Evolutionary conservation across 768 basidiomycete genomes (phyloP).

Genomic region (Dioszegia aurantiaca): DNA sequence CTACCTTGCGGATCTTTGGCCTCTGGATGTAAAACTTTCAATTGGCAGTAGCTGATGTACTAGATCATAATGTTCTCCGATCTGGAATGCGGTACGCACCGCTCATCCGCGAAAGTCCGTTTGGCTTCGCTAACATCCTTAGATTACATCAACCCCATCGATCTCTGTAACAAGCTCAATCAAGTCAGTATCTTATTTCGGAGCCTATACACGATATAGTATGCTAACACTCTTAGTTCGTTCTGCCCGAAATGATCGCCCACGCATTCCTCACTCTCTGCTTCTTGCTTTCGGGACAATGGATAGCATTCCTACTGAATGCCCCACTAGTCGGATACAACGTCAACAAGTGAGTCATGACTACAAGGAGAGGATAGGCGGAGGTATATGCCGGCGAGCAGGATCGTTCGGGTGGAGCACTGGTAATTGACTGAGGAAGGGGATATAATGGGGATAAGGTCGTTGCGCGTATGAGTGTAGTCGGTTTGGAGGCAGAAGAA

Average conservation of each 20-base stretch:
- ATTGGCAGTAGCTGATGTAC: background rate
- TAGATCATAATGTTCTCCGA: slow-evolving; percentile 99
- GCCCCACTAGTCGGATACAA: slow-evolving; percentile 82
- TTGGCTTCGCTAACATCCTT: background rate
- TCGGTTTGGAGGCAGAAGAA: background rate
- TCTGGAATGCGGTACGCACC: slow-evolving; percentile 71
- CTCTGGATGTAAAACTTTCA: too few relatives aligned
- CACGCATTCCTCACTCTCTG: slow-evolving; percentile 86
- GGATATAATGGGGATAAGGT: background rate
- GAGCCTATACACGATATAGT: background rate
- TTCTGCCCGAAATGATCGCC: slow-evolving; percentile 90
- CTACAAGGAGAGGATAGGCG: background rate
- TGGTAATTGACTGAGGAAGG: background rate
- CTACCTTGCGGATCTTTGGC: too few relatives aligned
- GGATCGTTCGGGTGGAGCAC: too few relatives aligned
- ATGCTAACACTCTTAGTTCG: slow-evolving; percentile 63
- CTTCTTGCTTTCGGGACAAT: slow-evolving; percentile 95
- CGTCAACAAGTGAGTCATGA: slow-evolving; percentile 76
- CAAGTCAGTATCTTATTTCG: slow-evolving; percentile 62
- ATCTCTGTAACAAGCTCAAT: slow-evolving; percentile 98
- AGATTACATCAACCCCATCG: slow-evolving; percentile 99
- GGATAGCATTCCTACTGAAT: slow-evolving; percentile 87
- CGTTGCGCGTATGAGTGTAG: too few relatives aligned
- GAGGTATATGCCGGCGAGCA: too few relatives aligned
- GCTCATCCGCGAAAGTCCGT: background rate